These are phyloP conservation scores for Alloascoidea africana DNA, from an alignment of 805 yeast species.

Conservation along the genomic window DNA sequence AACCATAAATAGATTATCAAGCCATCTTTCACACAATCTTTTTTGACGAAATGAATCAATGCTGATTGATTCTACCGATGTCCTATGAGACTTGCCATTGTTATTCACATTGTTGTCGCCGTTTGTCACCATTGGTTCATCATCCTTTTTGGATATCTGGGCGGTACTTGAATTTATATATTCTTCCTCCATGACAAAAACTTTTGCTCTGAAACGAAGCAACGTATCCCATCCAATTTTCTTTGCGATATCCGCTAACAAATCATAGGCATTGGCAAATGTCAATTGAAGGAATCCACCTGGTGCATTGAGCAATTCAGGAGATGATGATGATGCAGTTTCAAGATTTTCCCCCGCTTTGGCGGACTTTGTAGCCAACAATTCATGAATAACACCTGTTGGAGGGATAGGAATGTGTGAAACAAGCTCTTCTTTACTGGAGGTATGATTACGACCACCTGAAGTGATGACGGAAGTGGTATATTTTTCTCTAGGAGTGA, in stretches of 20 bases:
- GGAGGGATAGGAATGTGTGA: conserved; percentile 33
- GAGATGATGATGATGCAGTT: no score
- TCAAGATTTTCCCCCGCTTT: no score
- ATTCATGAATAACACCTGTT: conserved; percentile 34
- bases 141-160: conserved; percentile 1
- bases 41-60: conserved; percentile 25
- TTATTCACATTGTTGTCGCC: conserved; percentile 2
- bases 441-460: no score
- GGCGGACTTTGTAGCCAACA: conserved; percentile 13
- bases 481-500: conserved; percentile 22
- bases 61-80: background rate
- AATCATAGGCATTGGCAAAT: conserved; percentile 44
- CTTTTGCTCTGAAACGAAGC: conserved; percentile 45
- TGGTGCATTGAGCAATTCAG: conserved; percentile 33
- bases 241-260: conserved; percentile 53
- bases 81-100: no score
- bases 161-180: conserved; percentile 18
- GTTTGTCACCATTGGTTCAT: conserved; percentile 3
- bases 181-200: conserved; percentile 75
- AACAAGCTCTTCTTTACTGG: no score
- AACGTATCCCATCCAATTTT: conserved; percentile 74
- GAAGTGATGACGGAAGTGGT: background rate
- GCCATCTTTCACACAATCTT: conserved; percentile 62
- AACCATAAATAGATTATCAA: conserved; percentile 57
- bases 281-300: conserved; percentile 37